A percentile compares a stretch with the other conserved stretches of the same genome.
Conservation (phyloP, 2,329 filamentous ascomycete species). For the Paraphoma sp. region DNA sequence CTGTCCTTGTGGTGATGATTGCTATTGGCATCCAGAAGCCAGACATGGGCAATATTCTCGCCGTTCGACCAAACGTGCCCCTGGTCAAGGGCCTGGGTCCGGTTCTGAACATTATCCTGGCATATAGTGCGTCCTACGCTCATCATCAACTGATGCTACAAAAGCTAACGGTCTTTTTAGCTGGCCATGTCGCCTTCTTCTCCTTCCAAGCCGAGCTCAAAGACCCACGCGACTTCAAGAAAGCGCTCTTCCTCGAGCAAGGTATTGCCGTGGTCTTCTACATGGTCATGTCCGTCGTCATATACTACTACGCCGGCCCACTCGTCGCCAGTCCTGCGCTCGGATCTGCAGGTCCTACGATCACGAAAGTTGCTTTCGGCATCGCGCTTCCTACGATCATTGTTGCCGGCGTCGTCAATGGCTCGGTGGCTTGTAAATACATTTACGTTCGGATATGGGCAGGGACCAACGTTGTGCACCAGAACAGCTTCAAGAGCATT, state of each 20-base stretch:
- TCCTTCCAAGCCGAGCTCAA: conserved; percentile 70
- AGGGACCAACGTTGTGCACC: conserved; percentile 55
- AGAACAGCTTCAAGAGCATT: conserved; percentile 29
- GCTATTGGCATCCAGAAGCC: conserved; percentile 63
- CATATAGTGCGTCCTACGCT: conserved; percentile 59
- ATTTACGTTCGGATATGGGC: conserved; percentile 70
- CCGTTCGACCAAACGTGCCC: conserved; percentile 26
- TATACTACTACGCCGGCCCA: conserved; percentile 71
- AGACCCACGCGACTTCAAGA: conserved; percentile 65
- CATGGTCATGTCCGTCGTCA: conserved; percentile 68
- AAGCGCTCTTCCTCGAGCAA: conserved; percentile 68
- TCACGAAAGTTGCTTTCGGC: conserved; percentile 71
- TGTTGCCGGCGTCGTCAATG: conserved; percentile 74
- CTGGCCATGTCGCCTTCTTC: conserved; percentile 73
- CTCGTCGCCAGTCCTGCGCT: conserved; percentile 71
- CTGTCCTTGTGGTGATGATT: conserved; percentile 72
- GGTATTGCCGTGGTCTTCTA: conserved; percentile 67
- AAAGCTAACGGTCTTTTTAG: conserved; percentile 18
- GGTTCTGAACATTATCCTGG: conserved; percentile 70
- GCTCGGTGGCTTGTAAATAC: conserved; percentile 70
- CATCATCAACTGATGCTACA: background rate
- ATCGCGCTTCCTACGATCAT: conserved; percentile 74
- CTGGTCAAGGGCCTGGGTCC: conserved; percentile 36
- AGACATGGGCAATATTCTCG: conserved; percentile 38
- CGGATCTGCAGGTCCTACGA: conserved; percentile 62